Base-by-base conservation (phyloP, 139 green algal species). In the Chlamydomonas eustigma region DNA sequence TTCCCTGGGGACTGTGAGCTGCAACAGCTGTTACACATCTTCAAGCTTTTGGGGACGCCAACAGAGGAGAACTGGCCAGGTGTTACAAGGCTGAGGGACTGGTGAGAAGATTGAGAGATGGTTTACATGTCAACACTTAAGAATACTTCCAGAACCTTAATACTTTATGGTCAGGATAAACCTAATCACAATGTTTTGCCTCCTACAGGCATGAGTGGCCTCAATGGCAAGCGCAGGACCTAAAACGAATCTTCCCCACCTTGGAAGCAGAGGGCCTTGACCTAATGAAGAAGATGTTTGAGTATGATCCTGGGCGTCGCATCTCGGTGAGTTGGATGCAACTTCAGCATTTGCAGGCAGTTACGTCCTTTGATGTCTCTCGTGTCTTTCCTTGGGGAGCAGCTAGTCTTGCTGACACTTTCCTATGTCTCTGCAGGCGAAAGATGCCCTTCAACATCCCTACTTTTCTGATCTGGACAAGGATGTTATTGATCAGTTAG, bases 11-110 rank as follows among this genome's bases (percentile, higher is more conserved):
- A 97, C 80, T 94, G 86, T 30, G 95, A 99, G 83, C 82, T 87
- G 39, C 88, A 96, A 51, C 93, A 98, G 87, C 67, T 98, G 50
- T 80, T 97, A 31, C 91, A 92, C 71, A 99, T 98, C 73, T 96
- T 95, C 80, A 77, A 90, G 51, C 74, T 98, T 51, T 81, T 97
- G 68, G 96, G 96, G 18, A 91, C 85, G 25, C 95, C 95, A 63
- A 90, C 69, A 24, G 92, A 98, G 78, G 67, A 85, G 2, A 88
- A 78, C 39, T 93, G 88, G 88, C 86, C 86, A 3, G 88, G 88
- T 18, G 86, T 93, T 37, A 85, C 75, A 70, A 85, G 80, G 64
- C 81, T 92, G 51, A 66, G 86, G 28, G 86, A 90, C 80, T 90
- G 85, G 85, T 90, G 72, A 66, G 84, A 69, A 22, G 8, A 32